phyloP scores from a whole-genome alignment of 2,329 filamentous ascomycete species.

The Exophiala phaeomuriformis region DNA sequence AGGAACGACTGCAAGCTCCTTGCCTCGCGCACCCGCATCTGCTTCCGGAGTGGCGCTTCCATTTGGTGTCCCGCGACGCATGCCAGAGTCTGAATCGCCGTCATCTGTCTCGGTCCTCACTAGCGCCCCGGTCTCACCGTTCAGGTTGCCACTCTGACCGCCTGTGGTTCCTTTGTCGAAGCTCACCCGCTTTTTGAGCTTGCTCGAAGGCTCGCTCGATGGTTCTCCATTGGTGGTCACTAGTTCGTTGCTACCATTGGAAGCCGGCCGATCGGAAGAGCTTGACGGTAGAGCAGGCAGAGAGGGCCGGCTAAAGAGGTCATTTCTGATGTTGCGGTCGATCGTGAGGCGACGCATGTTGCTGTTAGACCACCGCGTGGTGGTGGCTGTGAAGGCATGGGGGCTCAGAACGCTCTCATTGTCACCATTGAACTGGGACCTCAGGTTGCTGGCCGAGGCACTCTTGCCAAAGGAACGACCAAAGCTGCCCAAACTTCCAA shows the following conservation, averaged over 20 bases:
- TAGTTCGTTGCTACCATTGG: constrained; percentile 18
- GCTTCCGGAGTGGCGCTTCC: constrained; percentile 32
- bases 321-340: constrained; percentile 71
- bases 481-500: constrained; percentile 56
- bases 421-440: constrained; percentile 67
- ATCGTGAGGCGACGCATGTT: constrained; percentile 88
- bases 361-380: constrained; percentile 56
- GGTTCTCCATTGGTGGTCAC: constrained; percentile 37
- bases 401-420: constrained; percentile 74
- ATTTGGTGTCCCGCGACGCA: constrained; percentile 43
- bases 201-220: constrained; percentile 29
- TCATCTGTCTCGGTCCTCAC: constrained; percentile 42
- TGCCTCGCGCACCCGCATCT: constrained; percentile 60
- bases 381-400: constrained; percentile 70
- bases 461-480: constrained; percentile 74
- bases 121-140: constrained; percentile 44
- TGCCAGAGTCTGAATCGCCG: constrained; percentile 45
- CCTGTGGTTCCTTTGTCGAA: constrained; percentile 65
- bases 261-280: constrained; percentile 24
- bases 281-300: constrained; percentile 33
- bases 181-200: constrained; percentile 76
- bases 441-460: constrained; percentile 77
- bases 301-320: constrained; percentile 47
- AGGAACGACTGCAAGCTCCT: constrained; percentile 70
- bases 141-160: constrained; percentile 32